Evolutionary conservation across 352 stramenopile genomes (phyloP), one percentile per base, ranked within the genome.

Genomic region (Phytophthora aleatoria): DNA sequence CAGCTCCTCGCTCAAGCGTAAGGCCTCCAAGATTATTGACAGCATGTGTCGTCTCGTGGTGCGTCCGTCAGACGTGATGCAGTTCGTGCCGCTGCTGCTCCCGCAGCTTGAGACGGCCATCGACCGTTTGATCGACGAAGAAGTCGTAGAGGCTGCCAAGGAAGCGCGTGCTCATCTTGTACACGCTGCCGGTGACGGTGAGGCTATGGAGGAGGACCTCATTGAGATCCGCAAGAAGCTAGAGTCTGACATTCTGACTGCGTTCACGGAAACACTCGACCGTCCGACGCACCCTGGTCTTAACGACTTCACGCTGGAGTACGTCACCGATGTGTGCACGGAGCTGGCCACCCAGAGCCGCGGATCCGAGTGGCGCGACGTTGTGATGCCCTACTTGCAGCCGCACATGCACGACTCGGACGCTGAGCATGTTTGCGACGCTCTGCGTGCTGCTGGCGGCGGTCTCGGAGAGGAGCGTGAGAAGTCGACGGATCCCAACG

Each of bases 31-130:
- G 62, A 96, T 98, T 53, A 98, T 98, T 69, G 90, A 96, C 67
- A 97, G 93, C 69, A 98, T 98, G 92, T 96, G 84, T 45, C 87
- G 86, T 51, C 76, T 98, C 9, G 91, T 98, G 26, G 78, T 86
- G 54, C 80, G 75, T 39, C 90, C 91, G 27, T 90, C 87, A 35
- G 92, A 96, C 36, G 92, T 98, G 58, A 91, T 93, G 54, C 91
- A 88, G 36, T 98, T 98, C 66, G 86, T 96, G 41, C 86, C 88
- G n/a, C 71, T 98, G 43, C 73, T 98, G 42, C 79, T 98, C 20
- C 94, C 94, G 7, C 90, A 97, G 71, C 76, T 98, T 10, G 93
- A 98, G 50, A 96, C 88, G 5, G 91, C 95, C 27, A 93, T 95
- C 27, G 82, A 95, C 55, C 95, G 94, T 63, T 75, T 98, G 44